Conservation (phyloP, 805 yeast species). For the Schwanniomyces occidentalis region DNA sequence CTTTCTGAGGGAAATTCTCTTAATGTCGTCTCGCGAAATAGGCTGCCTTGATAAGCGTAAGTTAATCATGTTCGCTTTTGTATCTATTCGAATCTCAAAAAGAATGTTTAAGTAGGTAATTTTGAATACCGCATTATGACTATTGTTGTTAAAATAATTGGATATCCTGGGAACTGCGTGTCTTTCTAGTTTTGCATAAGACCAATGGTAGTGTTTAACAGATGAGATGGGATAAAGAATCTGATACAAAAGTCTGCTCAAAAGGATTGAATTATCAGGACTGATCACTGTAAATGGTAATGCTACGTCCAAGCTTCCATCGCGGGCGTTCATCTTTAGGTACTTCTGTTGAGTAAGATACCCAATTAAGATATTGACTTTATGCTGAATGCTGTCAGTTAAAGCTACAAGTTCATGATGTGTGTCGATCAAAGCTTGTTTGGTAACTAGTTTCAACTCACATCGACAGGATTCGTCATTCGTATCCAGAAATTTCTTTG, state of each 20-base stretch:
- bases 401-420: slow-evolving; percentile 5
- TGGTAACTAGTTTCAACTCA: no score
- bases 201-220: slow-evolving; percentile 38
- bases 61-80: slow-evolving; percentile 7
- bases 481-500: slow-evolving; percentile 17
- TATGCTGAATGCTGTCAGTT: background rate
- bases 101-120: slow-evolving; percentile 23
- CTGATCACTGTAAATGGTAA: slow-evolving; percentile 2
- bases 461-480: no score
- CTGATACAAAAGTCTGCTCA: slow-evolving; percentile 32
- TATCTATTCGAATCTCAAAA: slow-evolving; percentile 12
- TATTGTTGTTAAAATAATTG: slow-evolving; percentile 4
- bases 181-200: slow-evolving; percentile 38
- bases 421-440: slow-evolving; percentile 2
- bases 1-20: background rate
- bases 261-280: slow-evolving; percentile 8
- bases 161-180: slow-evolving; percentile 27
- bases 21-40: slow-evolving; percentile 12
- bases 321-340: background rate
- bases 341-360: background rate
- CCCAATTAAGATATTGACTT: slow-evolving; percentile 4
- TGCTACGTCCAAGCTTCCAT: slow-evolving; percentile 3
- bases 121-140: slow-evolving; percentile 7
- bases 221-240: slow-evolving; percentile 29
- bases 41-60: slow-evolving; percentile 23